phyloP scores from a whole-genome alignment of 1,284 basidiomycete genomes.

The Lentinula novae-zelandiae region DNA sequence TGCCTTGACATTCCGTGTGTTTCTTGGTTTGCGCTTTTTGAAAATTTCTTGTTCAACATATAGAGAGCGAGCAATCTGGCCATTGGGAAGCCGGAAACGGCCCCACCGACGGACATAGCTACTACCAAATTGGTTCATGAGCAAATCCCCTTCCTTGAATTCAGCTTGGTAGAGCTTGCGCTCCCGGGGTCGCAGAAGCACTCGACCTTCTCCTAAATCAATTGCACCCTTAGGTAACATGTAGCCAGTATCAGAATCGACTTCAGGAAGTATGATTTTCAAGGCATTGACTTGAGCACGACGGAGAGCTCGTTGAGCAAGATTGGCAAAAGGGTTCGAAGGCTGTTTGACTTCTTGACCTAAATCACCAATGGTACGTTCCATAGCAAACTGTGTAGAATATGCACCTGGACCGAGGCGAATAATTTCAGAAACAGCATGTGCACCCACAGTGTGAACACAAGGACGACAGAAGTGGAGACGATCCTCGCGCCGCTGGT shows the following conservation, averaged over 20 bases:
- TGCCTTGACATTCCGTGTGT: constrained; percentile 25
- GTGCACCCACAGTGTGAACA: constrained; percentile 24
- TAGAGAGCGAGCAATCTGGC: constrained; percentile 23
- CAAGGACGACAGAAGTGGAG: constrained; percentile 29
- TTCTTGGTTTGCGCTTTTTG: constrained; percentile 13
- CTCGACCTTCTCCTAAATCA: constrained; percentile 13
- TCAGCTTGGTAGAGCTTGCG: not conserved
- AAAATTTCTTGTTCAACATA: constrained; percentile 21
- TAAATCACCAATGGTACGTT: constrained; percentile 23
- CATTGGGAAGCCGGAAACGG: constrained; percentile 24
- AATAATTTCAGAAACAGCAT: constrained; percentile 21
- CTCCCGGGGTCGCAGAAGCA: constrained; percentile 7
- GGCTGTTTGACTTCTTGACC: constrained; percentile 21
- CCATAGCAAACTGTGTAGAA: constrained; percentile 21
- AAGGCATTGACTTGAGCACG: too few relatives aligned
- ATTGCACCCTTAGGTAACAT: constrained; percentile 14
- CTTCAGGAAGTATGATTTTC: too few relatives aligned
- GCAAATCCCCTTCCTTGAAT: not conserved
- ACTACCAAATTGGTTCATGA: not conserved
- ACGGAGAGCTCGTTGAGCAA: too few relatives aligned
- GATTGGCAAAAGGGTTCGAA: constrained; percentile 16
- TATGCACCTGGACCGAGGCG: constrained; percentile 23
- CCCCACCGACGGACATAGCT: constrained; percentile 21
- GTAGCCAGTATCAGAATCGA: too few relatives aligned
- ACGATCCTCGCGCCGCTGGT: constrained; percentile 20